Evolutionary conservation across 139 green algal genomes (phyloP).

Genomic region (Micractinium conductrix): DNA sequence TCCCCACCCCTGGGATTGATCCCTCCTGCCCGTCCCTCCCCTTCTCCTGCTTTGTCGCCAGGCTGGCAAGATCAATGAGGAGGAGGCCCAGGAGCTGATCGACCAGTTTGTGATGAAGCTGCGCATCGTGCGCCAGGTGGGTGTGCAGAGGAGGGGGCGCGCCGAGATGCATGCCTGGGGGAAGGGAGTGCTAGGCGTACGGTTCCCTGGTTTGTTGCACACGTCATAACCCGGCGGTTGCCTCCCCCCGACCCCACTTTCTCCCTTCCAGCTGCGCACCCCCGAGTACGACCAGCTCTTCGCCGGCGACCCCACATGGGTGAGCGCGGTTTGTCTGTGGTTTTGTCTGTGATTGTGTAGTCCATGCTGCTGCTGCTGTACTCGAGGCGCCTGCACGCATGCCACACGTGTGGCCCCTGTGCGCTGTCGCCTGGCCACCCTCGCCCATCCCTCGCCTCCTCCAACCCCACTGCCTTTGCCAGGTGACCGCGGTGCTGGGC

Average conservation of each 20-base stretch:
- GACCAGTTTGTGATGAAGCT: constrained; percentile 58
- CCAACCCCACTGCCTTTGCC: neutral
- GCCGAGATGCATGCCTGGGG: no score
- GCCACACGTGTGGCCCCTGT: neutral
- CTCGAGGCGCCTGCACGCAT: neutral
- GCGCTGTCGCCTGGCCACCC: no score
- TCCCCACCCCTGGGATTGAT: neutral
- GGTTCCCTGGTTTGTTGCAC: no score
- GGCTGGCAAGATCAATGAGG: constrained; percentile 60
- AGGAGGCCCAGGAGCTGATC: constrained; percentile 75
- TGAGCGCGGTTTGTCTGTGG: neutral
- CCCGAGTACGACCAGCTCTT: constrained; percentile 86
- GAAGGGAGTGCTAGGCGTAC: no score
- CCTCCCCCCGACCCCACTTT: no score
- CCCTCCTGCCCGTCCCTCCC: no score
- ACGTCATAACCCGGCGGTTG: no score
- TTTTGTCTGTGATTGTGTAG: neutral
- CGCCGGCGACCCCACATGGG: constrained; percentile 82
- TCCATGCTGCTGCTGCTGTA: neutral
- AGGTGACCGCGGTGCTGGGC: constrained; percentile 69
- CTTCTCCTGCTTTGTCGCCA: constrained; percentile 40
- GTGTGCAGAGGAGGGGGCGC: no score
- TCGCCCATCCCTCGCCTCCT: no score
- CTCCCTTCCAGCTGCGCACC: constrained; percentile 81
- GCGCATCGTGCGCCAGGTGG: constrained; percentile 52